Base-by-base conservation (phyloP, 192 early-diverging fungal genomes). In the Nowakowskiella sp. region DNA sequence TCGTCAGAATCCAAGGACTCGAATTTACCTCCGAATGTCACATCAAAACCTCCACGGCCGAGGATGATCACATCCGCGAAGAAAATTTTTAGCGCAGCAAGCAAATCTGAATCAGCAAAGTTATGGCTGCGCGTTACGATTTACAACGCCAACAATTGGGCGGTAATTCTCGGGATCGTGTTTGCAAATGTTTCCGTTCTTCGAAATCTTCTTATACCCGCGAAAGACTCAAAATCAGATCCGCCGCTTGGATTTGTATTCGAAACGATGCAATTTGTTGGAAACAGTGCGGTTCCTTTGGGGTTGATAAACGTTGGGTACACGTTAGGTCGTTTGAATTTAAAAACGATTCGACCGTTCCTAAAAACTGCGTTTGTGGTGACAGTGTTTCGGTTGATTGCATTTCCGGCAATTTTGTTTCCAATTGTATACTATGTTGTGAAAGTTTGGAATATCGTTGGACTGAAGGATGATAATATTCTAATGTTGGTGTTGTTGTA, bases 401-500 rank as follows among this genome's bases (percentile, higher is more conserved):
- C 65, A 6, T 32, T 69, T 28, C 67, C 67, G 2, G 33, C 57
- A n/a, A 30, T 69, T 6, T 61, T 61, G 0, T 57, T 69, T 45
- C 49, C 32, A 22, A 10, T 61, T 16, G 33, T 44, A 6, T 53
- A 65, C n/a, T n/a, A n/a, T n/a, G 62, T 27, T 57, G 29, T 55
- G 64, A 25, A 47, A 49, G 8, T 19, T 9, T 1, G n/a, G 30
- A 8, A 39, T 33, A 3, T 22, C 49, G 19, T n/a, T 47, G 36
- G 43, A 61, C 65, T 27, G 52, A 33, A 8, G 31, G 6, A 29
- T 23, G 62, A 59, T n/a, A 66, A 55, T 25, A 65, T 69, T 24
- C 49, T 69, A 19, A 46, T 61, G 36, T 69, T 69, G 51, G 58
- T 69, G 2, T 44, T 69, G 67, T 29, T 61, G 21, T 49, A 65